Conservation (phyloP, 2,329 filamentous ascomycete species). For the Pseudomassariella vexata region DNA sequence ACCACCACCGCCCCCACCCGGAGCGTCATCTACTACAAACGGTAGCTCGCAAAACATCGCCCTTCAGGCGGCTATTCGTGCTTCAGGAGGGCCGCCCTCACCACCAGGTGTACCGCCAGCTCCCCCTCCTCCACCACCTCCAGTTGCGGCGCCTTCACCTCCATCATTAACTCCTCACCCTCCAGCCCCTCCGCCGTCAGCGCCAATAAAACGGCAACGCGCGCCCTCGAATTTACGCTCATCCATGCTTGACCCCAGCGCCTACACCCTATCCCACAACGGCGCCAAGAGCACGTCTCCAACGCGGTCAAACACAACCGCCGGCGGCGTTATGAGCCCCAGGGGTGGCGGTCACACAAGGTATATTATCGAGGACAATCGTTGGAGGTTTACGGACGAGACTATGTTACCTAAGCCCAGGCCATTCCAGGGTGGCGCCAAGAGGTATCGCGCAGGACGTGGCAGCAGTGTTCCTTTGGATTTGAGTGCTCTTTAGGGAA, state of each 20-base stretch:
- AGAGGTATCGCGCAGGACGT: slow-evolving; percentile 81
- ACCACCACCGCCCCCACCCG: slow-evolving; percentile 25
- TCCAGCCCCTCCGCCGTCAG: slow-evolving; percentile 22
- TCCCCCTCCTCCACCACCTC: slow-evolving; percentile 26
- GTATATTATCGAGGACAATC: slow-evolving; percentile 64
- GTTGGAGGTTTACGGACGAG: slow-evolving; percentile 87
- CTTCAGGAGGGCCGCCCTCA: slow-evolving; percentile 27
- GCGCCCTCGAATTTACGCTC: slow-evolving; percentile 43
- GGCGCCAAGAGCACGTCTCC: slow-evolving; percentile 44
- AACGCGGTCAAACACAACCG: slow-evolving; percentile 42
- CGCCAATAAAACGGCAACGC: slow-evolving; percentile 30
- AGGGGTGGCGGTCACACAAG: slow-evolving; percentile 25
- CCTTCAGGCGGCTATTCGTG: slow-evolving; percentile 32
- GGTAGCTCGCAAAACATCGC: slow-evolving; percentile 29
- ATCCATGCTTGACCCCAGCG: slow-evolving; percentile 67
- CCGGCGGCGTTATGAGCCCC: slow-evolving; percentile 25
- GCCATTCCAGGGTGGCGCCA: slow-evolving; percentile 67
- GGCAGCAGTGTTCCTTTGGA: slow-evolving; percentile 93
- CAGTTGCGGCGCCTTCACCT: slow-evolving; percentile 34
- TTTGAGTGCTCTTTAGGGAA: slow-evolving; percentile 50
- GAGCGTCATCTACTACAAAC: slow-evolving; percentile 9
- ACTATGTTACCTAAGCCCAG: slow-evolving; percentile 77
- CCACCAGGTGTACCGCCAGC: slow-evolving; percentile 28
- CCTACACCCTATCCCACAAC: slow-evolving; percentile 61
- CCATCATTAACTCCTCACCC: slow-evolving; percentile 25